Percentiles rank a stretch among this genome's conserved stretches.
Evolutionary conservation across 805 yeast genomes (phyloP).

Genomic region (Clavispora vitiphila): DNA sequence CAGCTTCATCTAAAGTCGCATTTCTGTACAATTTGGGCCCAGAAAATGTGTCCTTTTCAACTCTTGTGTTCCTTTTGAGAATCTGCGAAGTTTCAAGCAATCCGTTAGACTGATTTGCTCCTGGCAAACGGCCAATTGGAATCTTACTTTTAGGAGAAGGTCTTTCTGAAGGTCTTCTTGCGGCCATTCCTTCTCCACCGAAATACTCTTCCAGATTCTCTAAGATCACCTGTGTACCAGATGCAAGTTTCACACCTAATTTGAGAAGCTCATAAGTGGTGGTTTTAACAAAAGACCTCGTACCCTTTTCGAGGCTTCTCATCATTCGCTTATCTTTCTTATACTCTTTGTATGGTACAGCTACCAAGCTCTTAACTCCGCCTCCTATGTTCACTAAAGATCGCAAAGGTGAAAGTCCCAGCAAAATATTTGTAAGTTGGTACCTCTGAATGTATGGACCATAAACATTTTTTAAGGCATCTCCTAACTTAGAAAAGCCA

Average conservation of each 20-base stretch:
- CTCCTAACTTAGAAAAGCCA: constrained; percentile 62
- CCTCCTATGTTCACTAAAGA: constrained; percentile 74
- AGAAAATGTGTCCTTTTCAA: constrained; percentile 17
- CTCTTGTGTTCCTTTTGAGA: constrained; percentile 17
- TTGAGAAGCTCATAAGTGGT: constrained; percentile 78
- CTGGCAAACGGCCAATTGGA: constrained; percentile 7
- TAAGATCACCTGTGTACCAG: constrained; percentile 78
- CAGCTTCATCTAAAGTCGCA: constrained; percentile 28
- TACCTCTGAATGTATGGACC: constrained; percentile 80
- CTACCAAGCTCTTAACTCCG: constrained; percentile 69
- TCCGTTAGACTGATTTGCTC: constrained; percentile 7
- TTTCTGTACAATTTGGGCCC: constrained; percentile 25
- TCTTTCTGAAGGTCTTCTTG: constrained; percentile 23
- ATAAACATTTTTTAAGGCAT: constrained; percentile 66
- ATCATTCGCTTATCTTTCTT: constrained; percentile 65
- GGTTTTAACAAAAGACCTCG: constrained; percentile 64
- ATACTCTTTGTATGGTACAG: constrained; percentile 71
- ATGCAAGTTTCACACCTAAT: constrained; percentile 78
- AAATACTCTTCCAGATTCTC: constrained; percentile 76
- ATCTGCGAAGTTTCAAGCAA: constrained; percentile 24
- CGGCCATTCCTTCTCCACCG: constrained; percentile 67
- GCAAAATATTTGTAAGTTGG: constrained; percentile 74
- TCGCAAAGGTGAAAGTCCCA: constrained; percentile 79
- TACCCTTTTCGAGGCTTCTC: constrained; percentile 71
- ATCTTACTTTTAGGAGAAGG: background rate